Conservation (phyloP, 192 early-diverging fungal species). For the Diversispora epigaea region DNA sequence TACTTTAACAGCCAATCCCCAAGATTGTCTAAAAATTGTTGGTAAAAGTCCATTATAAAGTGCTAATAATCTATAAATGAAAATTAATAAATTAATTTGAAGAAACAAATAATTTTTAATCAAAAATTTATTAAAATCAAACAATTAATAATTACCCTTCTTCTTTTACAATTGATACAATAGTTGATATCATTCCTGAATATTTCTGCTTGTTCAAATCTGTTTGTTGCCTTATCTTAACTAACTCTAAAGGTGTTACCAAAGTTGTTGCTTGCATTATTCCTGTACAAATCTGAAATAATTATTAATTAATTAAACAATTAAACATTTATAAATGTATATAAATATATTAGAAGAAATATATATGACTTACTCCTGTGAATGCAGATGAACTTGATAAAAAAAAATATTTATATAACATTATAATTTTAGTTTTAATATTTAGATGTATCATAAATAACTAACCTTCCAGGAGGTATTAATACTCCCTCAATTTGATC, state of each 20-base stretch:
- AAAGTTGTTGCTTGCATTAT: constrained; percentile 45
- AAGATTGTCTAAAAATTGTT: constrained; percentile 47
- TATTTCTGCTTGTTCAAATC: constrained; percentile 44
- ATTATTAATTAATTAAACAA: not conserved
- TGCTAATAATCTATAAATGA: constrained; percentile 35
- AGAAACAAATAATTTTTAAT: not conserved
- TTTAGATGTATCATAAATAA: not conserved
- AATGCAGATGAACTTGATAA: constrained; percentile 37
- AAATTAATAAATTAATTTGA: not conserved
- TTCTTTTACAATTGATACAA: constrained; percentile 34
- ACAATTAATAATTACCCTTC: constrained; percentile 39
- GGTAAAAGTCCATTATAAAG: constrained; percentile 46
- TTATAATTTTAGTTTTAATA: too few species aligned
- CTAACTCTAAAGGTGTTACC: constrained; percentile 48
- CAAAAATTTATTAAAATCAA: too few species aligned
- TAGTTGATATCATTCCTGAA: constrained; percentile 38
- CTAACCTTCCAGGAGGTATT: constrained; percentile 37
- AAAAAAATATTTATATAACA: not conserved
- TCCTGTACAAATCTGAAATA: constrained; percentile 41
- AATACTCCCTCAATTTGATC: constrained; percentile 41
- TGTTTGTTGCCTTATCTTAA: constrained; percentile 49
- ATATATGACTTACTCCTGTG: constrained; percentile 36
- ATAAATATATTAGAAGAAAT: not conserved
- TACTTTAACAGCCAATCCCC: constrained; percentile 35
- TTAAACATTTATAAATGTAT: not conserved